These are phyloP conservation scores for Scytalidium sp. DNA, from an alignment of 2,329 filamentous ascomycete species.

Conservation along the genomic window DNA sequence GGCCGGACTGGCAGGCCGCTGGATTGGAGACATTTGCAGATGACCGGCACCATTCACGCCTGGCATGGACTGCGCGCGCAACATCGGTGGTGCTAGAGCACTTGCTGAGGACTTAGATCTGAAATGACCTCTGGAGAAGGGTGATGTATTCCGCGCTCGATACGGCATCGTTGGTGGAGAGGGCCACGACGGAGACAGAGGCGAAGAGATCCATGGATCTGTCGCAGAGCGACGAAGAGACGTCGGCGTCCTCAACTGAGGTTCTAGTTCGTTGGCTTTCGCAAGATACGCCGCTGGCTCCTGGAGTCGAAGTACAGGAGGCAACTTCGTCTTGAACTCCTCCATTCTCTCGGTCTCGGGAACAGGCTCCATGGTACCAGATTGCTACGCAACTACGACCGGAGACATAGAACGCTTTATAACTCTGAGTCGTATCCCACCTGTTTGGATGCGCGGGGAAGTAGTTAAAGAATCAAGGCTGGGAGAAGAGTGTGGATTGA, in stretches of 20 bases:
- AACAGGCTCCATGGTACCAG: slow-evolving; percentile 58
- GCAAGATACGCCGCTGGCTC: slow-evolving; percentile 18
- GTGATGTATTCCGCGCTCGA: slow-evolving; percentile 60
- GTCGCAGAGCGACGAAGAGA: slow-evolving; percentile 52
- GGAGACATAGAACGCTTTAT: slow-evolving; percentile 1
- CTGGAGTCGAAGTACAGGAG: slow-evolving; percentile 48
- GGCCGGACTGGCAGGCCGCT: slow-evolving; percentile 52
- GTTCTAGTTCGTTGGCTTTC: slow-evolving; percentile 12
- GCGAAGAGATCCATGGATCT: slow-evolving; percentile 53
- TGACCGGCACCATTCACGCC: slow-evolving; percentile 59
- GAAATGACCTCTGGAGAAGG: slow-evolving; percentile 53
- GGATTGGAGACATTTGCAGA: slow-evolving; percentile 48
- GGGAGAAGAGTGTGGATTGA: too few species aligned
- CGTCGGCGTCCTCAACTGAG: slow-evolving; percentile 40
- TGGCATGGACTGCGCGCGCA: slow-evolving; percentile 62
- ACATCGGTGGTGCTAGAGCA: slow-evolving; percentile 53
- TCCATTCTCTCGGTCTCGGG: slow-evolving; percentile 68
- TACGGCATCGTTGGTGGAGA: slow-evolving; percentile 48
- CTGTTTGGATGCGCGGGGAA: too few species aligned
- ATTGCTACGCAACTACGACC: slow-evolving; percentile 2
- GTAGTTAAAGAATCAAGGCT: too few species aligned
- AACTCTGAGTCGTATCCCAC: too few species aligned
- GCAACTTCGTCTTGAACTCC: slow-evolving; percentile 58
- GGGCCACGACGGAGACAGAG: slow-evolving; percentile 38
- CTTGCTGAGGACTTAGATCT: slow-evolving; percentile 57